Percentiles rank a stretch among this genome's conserved stretches.
These are phyloP conservation scores for Cantharellus cinnabarinus DNA, from an alignment of 768 basidiomycete species.

Conservation along the genomic window DNA sequence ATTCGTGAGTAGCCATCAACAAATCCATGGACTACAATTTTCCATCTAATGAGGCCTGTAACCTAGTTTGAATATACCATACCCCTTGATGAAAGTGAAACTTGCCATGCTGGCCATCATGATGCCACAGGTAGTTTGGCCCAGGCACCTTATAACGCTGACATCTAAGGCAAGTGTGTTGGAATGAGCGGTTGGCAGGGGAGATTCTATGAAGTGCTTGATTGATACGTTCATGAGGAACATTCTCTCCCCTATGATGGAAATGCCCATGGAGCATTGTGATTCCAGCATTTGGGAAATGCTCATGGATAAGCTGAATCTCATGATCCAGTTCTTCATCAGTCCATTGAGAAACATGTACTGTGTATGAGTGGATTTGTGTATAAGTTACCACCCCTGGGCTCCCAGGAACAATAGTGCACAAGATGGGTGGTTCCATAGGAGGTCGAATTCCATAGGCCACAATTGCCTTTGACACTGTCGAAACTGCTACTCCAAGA, in stretches of 20 bases:
- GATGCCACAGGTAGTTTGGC: conserved; percentile 14
- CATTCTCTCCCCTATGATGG: not conserved
- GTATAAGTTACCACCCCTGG: not conserved
- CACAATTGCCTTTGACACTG: not conserved
- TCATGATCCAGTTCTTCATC: conserved; percentile 3
- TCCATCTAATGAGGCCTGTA: conserved; percentile 10
- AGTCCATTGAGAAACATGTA: not conserved
- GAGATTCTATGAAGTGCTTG: not conserved
- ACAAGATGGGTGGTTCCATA: not conserved
- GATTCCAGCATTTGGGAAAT: conserved; percentile 2
- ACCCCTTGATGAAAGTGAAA: not conserved
- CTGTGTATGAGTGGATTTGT: not conserved
- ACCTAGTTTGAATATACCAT: not conserved
- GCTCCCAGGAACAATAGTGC: not conserved
- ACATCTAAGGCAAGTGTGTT: conserved; percentile 6
- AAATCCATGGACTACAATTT: conserved; percentile 12
- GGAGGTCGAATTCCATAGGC: not conserved
- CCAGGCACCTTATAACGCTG: conserved; percentile 11
- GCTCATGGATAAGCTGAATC: not conserved
- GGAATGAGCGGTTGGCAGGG: conserved; percentile 1
- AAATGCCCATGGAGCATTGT: conserved; percentile 2
- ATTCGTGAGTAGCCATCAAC: conserved; percentile 13
- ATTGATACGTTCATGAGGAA: not conserved
- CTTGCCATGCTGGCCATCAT: conserved; percentile 15
- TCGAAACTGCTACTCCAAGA: not conserved